phyloP scores from a whole-genome alignment of 1,284 basidiomycete species.

The Pholiota adiposa region DNA sequence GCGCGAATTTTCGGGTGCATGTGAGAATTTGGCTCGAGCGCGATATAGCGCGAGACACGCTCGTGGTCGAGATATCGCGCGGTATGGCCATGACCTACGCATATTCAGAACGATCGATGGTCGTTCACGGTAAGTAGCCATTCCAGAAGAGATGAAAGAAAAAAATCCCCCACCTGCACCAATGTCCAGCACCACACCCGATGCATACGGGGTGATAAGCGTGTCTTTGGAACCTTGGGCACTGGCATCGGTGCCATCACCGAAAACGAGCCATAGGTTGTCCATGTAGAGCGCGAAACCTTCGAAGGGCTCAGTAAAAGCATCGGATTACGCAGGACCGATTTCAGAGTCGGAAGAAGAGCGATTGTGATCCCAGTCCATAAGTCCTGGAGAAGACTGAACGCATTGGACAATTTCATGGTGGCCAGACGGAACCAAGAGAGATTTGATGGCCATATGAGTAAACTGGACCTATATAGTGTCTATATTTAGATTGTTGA shows the following conservation, averaged over 20 bases:
- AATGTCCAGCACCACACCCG: constrained; percentile 67
- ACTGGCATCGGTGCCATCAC: constrained; percentile 51
- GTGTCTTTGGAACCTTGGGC: constrained; percentile 45
- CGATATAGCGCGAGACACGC: constrained; percentile 64
- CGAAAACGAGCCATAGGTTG: constrained; percentile 59
- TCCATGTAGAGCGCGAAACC: constrained; percentile 63
- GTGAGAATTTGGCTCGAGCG: constrained; percentile 65
- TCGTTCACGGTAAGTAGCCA: neutral
- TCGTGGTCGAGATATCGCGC: constrained; percentile 58
- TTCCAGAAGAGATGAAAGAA: neutral
- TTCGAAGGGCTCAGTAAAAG: constrained; percentile 49
- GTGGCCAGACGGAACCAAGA: neutral
- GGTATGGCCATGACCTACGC: constrained; percentile 63
- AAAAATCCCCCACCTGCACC: constrained; percentile 58
- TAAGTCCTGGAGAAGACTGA: constrained; percentile 47
- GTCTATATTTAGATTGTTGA: neutral
- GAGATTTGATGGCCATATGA: neutral
- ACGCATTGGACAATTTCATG: constrained; percentile 50
- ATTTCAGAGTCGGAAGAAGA: constrained; percentile 52
- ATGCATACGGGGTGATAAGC: constrained; percentile 58
- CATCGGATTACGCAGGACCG: constrained; percentile 43
- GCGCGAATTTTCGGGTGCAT: constrained; percentile 64
- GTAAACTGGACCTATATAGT: neutral
- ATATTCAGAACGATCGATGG: neutral
- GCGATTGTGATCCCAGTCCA: constrained; percentile 41